Evolutionary conservation across 345 rosid genomes (phyloP).

Genomic region (Barbarea vulgaris): DNA sequence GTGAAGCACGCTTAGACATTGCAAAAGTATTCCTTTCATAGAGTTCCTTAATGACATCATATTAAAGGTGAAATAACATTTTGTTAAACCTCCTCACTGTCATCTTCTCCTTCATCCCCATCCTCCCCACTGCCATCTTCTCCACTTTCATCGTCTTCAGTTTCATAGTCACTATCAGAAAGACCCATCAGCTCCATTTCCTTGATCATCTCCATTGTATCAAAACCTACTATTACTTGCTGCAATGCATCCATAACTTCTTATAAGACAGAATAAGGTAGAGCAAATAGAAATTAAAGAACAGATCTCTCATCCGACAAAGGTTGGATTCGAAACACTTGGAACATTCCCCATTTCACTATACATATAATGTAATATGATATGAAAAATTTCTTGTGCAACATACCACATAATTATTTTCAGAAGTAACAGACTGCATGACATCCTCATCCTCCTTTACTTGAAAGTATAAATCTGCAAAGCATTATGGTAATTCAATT

Average conservation of each 20-base stretch:
- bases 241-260: constrained; percentile 48
- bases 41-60: neutral
- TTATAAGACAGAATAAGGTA: constrained; percentile 5
- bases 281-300: neutral
- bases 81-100: constrained; percentile 56
- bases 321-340: neutral
- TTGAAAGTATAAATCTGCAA: constrained; percentile 83
- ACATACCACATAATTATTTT: constrained; percentile 76
- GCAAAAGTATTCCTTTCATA: constrained; percentile 2
- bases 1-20: constrained; percentile 20
- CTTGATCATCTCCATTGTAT: constrained; percentile 71
- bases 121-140: constrained; percentile 59
- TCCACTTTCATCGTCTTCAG: constrained; percentile 64
- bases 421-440: constrained; percentile 66
- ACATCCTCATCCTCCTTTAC: constrained; percentile 83
- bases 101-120: constrained; percentile 46
- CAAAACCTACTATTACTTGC: constrained; percentile 91
- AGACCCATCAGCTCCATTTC: constrained; percentile 73
- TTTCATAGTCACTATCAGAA: constrained; percentile 70
- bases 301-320: neutral
- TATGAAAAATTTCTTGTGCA: constrained; percentile 15
- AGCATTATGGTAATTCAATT: constrained; percentile 24
- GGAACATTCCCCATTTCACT: neutral
- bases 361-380: constrained; percentile 6
- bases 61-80: constrained; percentile 5